phyloP scores from a whole-genome alignment of 257 asterid species.

The Cinchona pubescens region DNA sequence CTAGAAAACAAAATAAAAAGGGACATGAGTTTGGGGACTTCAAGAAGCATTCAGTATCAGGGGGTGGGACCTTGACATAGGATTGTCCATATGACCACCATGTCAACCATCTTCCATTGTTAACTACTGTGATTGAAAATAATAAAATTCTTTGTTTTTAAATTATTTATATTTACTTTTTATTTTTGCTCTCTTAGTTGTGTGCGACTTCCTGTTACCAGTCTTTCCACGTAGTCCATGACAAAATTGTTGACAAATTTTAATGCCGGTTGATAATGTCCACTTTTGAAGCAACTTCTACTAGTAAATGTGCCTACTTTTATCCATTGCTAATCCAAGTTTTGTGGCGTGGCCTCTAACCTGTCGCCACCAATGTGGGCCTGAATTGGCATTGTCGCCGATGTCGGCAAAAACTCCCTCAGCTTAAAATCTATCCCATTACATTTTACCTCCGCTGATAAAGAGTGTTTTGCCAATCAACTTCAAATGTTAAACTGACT shows the following conservation, averaged over 20 bases:
- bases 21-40: background rate
- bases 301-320: background rate
- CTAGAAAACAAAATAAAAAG: background rate
- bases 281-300: slow-evolving; percentile 9
- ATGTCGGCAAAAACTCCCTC: background rate
- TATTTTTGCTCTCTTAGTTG: background rate
- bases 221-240: background rate
- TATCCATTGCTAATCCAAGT: slow-evolving; percentile 5
- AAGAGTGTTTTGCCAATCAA: slow-evolving; percentile 4
- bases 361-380: background rate
- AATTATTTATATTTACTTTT: too few relatives aligned
- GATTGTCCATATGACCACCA: background rate
- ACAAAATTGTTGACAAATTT: background rate
- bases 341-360: slow-evolving; percentile 1
- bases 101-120: slow-evolving; percentile 1
- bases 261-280: background rate
- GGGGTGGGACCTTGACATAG: background rate
- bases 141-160: too few relatives aligned
- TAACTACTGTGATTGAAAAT: too few relatives aligned
- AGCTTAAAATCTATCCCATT: background rate
- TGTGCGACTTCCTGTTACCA: background rate
- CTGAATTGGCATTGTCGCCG: background rate
- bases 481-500: background rate
- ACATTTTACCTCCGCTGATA: background rate
- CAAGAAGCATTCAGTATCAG: background rate